Conservation (phyloP, 495 filamentous ascomycete species). For the Articulospora tetracladia region DNA sequence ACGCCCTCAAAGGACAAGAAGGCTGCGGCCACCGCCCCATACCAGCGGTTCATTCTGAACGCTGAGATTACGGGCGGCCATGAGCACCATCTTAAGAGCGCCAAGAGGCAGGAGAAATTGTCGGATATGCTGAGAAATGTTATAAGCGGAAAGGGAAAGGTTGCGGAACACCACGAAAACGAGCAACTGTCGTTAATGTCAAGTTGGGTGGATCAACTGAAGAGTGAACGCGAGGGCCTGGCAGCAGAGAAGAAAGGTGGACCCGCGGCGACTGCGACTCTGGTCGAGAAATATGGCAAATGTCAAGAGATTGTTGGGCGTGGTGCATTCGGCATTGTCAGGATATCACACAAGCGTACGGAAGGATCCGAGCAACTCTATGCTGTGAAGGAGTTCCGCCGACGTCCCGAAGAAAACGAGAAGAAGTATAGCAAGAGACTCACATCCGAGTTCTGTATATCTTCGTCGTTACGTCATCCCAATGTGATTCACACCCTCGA, state of each 20-base stretch:
- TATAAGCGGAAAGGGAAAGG: conserved; percentile 65
- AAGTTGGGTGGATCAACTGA: conserved; percentile 92
- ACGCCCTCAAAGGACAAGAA: conserved; percentile 42
- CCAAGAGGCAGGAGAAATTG: conserved; percentile 90
- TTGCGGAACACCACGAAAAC: conserved; percentile 65
- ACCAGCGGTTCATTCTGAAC: conserved; percentile 39
- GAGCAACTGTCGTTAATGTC: conserved; percentile 91
- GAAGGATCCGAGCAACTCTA: conserved; percentile 88
- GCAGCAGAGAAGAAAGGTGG: conserved; percentile 73
- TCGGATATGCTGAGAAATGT: conserved; percentile 86
- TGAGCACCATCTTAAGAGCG: conserved; percentile 80
- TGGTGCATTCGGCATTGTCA: conserved; percentile 94
- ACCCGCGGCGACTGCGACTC: conserved; percentile 70
- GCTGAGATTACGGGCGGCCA: conserved; percentile 57
- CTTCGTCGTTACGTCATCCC: conserved; percentile 90
- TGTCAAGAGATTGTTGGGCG: conserved; percentile 98
- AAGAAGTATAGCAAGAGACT: conserved; percentile 98
- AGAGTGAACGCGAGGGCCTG: conserved; percentile 72
- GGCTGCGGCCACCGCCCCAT: conserved; percentile 20
- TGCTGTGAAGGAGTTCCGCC: conserved; percentile 97
- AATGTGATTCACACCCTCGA: conserved; percentile 99
- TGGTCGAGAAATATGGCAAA: conserved; percentile 97
- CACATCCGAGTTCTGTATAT: conserved; percentile 99
- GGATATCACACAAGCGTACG: conserved; percentile 95
- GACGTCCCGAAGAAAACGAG: conserved; percentile 84